Percentiles rank a stretch among this genome's conserved stretches.
Evolutionary conservation across 1,284 basidiomycete genomes (phyloP).

Genomic region (Marasmius fiardii): DNA sequence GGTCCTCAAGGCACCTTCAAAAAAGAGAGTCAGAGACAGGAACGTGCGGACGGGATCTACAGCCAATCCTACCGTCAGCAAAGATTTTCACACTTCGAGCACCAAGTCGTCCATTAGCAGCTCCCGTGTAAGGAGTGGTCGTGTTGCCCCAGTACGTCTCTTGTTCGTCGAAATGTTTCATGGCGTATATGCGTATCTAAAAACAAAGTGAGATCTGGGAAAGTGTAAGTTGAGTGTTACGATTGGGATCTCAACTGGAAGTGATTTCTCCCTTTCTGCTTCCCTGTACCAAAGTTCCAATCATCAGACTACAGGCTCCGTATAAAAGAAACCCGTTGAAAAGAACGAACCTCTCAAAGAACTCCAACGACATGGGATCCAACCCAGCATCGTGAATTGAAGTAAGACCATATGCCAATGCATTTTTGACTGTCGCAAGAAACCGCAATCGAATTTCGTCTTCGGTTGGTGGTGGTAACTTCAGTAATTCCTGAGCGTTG

Average conservation of each 20-base stretch:
- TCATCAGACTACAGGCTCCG: slow-evolving; percentile 8
- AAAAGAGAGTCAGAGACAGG: background rate
- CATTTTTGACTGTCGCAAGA: slow-evolving; percentile 5
- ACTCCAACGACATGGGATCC: slow-evolving; percentile 7
- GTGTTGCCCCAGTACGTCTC: slow-evolving; percentile 10
- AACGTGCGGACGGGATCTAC: background rate
- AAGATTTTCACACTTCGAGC: slow-evolving; percentile 13
- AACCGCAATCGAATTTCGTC: slow-evolving; percentile 8
- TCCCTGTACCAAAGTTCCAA: background rate
- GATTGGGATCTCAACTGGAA: slow-evolving; percentile 2
- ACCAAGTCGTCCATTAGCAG: slow-evolving; percentile 1
- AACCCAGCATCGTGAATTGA: slow-evolving; percentile 13
- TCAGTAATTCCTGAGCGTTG: slow-evolving; percentile 40
- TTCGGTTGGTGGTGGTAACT: background rate
- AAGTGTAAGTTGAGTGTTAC: background rate
- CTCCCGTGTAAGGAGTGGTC: background rate
- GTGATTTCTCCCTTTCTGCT: background rate
- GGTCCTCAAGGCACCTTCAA: slow-evolving; percentile 41
- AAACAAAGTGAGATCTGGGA: background rate
- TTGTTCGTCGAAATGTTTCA: slow-evolving; percentile 8
- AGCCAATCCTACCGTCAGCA: slow-evolving; percentile 6
- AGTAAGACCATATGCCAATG: slow-evolving; percentile 11
- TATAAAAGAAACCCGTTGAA: background rate
- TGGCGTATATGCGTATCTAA: slow-evolving; percentile 12
- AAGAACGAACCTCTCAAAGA: slow-evolving; percentile 6